Evolutionary conservation across 306 rosid genomes (phyloP).

Genomic region (Luffa aegyptiaca): DNA sequence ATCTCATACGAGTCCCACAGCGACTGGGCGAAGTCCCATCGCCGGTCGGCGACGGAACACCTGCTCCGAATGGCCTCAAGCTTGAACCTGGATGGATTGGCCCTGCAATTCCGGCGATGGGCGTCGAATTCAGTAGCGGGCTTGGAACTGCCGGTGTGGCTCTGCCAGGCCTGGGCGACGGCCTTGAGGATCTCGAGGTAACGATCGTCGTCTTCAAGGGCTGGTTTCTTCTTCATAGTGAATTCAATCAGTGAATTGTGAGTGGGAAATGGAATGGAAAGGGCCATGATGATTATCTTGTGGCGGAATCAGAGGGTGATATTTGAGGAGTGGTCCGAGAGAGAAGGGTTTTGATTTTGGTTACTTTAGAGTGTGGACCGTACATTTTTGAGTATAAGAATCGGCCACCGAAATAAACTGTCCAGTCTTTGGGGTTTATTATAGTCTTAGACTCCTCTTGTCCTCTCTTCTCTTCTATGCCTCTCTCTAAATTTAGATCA

Average conservation of each 20-base stretch:
- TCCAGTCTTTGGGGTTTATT: too few species aligned
- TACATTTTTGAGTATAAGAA: background rate
- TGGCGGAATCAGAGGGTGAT: slow-evolving; percentile 33
- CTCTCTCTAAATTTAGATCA: background rate
- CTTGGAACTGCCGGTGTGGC: slow-evolving; percentile 36
- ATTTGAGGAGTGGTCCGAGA: background rate
- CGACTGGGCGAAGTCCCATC: slow-evolving; percentile 70
- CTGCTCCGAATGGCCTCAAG: slow-evolving; percentile 22
- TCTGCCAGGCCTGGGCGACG: slow-evolving; percentile 85
- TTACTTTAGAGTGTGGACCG: background rate
- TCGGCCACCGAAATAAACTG: too few species aligned
- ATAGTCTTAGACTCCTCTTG: too few species aligned
- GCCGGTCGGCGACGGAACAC: background rate
- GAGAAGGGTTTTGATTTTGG: background rate
- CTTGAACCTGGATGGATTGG: slow-evolving; percentile 54
- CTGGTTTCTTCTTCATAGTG: slow-evolving; percentile 47
- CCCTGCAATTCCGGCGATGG: slow-evolving; percentile 31
- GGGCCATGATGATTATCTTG: slow-evolving; percentile 16
- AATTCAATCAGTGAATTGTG: background rate
- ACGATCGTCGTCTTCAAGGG: slow-evolving; percentile 14
- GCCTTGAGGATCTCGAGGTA: slow-evolving; percentile 69
- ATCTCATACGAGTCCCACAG: slow-evolving; percentile 92
- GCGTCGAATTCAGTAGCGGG: slow-evolving; percentile 55
- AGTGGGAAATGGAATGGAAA: slow-evolving; percentile 11
- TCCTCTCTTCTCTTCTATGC: background rate